Conservation (phyloP, 805 yeast species). For the Sugiyamaella americana region DNA sequence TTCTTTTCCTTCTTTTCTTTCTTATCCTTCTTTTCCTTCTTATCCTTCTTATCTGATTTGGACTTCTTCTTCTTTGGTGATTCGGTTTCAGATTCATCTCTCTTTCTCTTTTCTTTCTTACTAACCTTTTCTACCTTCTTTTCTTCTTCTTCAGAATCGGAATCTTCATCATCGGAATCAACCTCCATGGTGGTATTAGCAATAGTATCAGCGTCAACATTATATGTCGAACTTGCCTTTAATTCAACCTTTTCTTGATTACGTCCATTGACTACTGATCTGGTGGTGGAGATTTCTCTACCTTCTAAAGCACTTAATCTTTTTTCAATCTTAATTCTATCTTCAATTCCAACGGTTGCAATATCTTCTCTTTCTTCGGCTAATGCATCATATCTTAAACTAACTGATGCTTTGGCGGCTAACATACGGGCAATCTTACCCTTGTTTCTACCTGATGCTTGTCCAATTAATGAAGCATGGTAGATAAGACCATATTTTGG, state of each 20-base stretch:
- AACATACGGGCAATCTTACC: conserved; percentile 98
- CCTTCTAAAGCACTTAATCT: conserved; percentile 95
- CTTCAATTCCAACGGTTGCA: conserved; percentile 87
- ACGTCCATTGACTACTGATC: conserved; percentile 61
- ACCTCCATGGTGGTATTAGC: conserved; percentile 68
- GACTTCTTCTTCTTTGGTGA: conserved; percentile 29
- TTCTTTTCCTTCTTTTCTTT: conserved; percentile 38
- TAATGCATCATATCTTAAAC: conserved; percentile 92
- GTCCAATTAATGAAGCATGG: conserved; percentile 96
- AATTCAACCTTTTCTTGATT: conserved; percentile 83
- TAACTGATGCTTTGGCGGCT: conserved; percentile 97
- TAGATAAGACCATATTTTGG: conserved; percentile 97
- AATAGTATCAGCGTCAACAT: conserved; percentile 89
- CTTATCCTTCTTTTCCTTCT: conserved; percentile 45
- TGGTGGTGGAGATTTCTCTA: conserved; percentile 84
- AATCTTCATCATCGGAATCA: conserved; percentile 60
- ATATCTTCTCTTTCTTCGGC: conserved; percentile 90
- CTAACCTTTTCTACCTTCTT: conserved; percentile 29
- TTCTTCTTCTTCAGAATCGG: conserved; percentile 46
- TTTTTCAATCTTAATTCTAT: conserved; percentile 88
- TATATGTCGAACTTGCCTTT: conserved; percentile 79
- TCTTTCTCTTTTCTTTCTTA: conserved; percentile 29
- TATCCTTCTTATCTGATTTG: conserved; percentile 25
- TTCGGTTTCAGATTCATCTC: conserved; percentile 19
- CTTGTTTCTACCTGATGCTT: conserved; percentile 96